Evolutionary conservation across 2,329 filamentous ascomycete species (phyloP).

Genomic region (Pseudogymnoascus sp.): DNA sequence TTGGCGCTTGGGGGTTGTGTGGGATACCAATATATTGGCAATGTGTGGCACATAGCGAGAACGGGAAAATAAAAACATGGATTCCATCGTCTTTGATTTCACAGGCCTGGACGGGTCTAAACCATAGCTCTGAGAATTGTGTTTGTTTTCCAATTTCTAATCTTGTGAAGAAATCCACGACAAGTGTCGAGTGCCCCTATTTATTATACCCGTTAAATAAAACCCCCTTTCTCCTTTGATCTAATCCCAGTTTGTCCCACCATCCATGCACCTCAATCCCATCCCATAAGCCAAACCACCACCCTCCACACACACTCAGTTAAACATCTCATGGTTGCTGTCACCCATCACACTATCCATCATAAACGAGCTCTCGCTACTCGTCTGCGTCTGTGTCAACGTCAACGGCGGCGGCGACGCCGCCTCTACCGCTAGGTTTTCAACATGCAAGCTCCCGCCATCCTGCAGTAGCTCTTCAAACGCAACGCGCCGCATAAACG

Average conservation of each 20-base stretch:
- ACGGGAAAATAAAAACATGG: background rate
- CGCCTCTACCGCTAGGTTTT: slow-evolving; percentile 17
- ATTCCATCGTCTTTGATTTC: background rate
- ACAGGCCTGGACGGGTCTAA: background rate
- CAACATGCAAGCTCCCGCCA: slow-evolving; percentile 33
- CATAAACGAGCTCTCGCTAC: slow-evolving; percentile 1
- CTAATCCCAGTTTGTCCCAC: background rate
- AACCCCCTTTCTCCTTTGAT: background rate
- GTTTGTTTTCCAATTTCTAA: background rate
- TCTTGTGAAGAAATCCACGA: slow-evolving; percentile 3
- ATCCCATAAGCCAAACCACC: background rate
- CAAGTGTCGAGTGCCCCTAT: background rate
- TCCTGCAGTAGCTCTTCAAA: slow-evolving; percentile 42
- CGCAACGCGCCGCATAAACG: slow-evolving; percentile 30
- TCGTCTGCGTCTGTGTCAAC: slow-evolving; percentile 1
- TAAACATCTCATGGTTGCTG: background rate
- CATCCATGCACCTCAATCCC: background rate
- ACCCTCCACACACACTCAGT: background rate
- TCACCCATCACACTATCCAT: slow-evolving; percentile 2
- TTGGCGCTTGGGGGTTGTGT: slow-evolving; percentile 3
- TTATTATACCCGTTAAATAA: slow-evolving; percentile 3
- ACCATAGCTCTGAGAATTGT: background rate
- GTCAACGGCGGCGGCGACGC: background rate
- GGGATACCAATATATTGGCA: slow-evolving; percentile 7
- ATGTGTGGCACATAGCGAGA: slow-evolving; percentile 2